Conservation (phyloP, 176 grass and related monocot genomes). For the Melocanna baccifera region DNA sequence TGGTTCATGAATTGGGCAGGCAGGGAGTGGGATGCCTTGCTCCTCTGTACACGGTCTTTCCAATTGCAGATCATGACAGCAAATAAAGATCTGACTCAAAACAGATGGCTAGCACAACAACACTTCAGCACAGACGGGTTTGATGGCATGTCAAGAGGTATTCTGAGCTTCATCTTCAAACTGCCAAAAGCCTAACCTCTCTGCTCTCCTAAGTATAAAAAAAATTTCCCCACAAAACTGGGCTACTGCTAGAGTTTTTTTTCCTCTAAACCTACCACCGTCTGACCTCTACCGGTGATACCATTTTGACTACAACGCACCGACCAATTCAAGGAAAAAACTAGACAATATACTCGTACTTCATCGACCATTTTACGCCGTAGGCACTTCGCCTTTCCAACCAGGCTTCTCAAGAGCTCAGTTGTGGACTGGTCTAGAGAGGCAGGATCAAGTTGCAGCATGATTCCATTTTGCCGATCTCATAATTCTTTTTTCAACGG, state of each 20-base stretch:
- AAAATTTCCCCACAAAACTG: not conserved
- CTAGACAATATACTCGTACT: not conserved
- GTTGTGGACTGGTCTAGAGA: not conserved
- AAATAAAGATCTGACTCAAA: constrained; percentile 16
- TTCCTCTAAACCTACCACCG: not conserved
- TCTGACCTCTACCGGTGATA: not conserved
- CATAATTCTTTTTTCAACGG: not conserved
- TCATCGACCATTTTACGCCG: not conserved
- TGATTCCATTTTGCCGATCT: not conserved
- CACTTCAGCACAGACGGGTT: not conserved
- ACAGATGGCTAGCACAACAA: not conserved
- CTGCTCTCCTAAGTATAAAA: too few relatives aligned
- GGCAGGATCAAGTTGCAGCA: not conserved
- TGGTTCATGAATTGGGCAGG: not conserved
- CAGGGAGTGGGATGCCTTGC: not conserved
- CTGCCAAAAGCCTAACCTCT: not conserved
- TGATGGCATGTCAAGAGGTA: too few relatives aligned
- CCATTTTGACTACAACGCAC: not conserved
- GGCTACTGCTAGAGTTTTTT: not conserved
- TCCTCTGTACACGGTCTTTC: constrained; percentile 8
- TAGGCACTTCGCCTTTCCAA: not conserved
- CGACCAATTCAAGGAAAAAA: not conserved
- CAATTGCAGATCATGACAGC: constrained; percentile 14
- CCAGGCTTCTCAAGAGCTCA: not conserved
- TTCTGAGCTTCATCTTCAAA: not conserved